Percentiles rank a stretch among this genome's conserved stretches.
These are phyloP conservation scores for Plasmopara viticola DNA, from an alignment of 352 stramenopile species.

Conservation along the genomic window DNA sequence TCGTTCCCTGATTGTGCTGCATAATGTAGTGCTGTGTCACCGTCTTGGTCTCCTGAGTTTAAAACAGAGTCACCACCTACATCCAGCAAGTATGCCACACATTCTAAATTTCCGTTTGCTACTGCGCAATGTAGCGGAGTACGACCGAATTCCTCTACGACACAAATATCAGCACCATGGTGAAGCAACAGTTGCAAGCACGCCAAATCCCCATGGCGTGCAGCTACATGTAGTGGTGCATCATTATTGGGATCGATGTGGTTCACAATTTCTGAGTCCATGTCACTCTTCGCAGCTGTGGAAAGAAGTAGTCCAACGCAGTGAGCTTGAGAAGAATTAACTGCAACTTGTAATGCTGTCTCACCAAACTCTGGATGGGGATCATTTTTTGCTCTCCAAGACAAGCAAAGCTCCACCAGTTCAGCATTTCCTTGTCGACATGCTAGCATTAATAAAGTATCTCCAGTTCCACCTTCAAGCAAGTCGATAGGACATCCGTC, in stretches of 20 bases:
- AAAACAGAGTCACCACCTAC: conserved; percentile 75
- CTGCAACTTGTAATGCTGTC: conserved; percentile 70
- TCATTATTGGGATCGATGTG: conserved; percentile 80
- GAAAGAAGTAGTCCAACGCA: conserved; percentile 59
- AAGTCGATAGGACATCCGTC: conserved; percentile 74
- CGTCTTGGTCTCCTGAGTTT: conserved; percentile 68
- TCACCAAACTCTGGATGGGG: conserved; percentile 82
- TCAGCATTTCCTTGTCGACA: conserved; percentile 53
- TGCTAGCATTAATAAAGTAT: conserved; percentile 78
- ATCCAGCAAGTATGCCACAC: conserved; percentile 78
- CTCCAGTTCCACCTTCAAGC: conserved; percentile 57
- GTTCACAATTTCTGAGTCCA: conserved; percentile 85
- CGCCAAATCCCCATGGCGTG: conserved; percentile 54
- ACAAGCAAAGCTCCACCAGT: conserved; percentile 67
- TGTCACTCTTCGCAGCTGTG: conserved; percentile 76
- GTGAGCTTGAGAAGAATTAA: conserved; percentile 49
- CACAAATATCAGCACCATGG: conserved; percentile 75
- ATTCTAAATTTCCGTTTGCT: conserved; percentile 51
- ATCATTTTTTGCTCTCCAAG: conserved; percentile 77
- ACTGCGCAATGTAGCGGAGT: conserved; percentile 77
- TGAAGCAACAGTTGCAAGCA: conserved; percentile 72
- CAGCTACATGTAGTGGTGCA: conserved; percentile 72
- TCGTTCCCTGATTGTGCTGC: conserved; percentile 54
- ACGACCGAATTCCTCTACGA: conserved; percentile 72
- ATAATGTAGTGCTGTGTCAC: conserved; percentile 75